Evolutionary conservation across 2,329 filamentous ascomycete genomes (phyloP), one percentile per base, ranked within the genome.

Genomic region (Bertia moriformis): DNA sequence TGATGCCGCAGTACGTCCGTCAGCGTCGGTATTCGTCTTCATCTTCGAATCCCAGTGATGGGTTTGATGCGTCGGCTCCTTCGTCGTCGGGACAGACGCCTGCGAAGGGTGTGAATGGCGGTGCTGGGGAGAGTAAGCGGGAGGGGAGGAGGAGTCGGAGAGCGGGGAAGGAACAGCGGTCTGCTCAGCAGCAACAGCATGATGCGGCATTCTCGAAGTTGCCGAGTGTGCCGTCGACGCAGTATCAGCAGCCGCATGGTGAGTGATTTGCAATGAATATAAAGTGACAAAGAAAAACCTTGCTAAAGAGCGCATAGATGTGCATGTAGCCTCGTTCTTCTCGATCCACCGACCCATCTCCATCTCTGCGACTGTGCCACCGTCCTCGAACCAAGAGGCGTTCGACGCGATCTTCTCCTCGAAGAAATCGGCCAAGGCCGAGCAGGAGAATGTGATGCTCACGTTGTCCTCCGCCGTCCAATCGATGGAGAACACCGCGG

Each of bases 281-380:
- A n/a, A 24, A 29, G 19, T 15, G 19, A 18, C 12, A 18, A 17
- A 12, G 12, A 37, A 12, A n/a, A n/a, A n/a, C n/a, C n/a, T n/a
- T 12, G 33, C 12, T 12, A 37, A 13, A 17, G 14, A 14, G 33
- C 12, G 12, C 33, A 37, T n/a, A 79, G 75, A 78, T 50, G 62
- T 79, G 41, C 66, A 69, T 48, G 58, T 78, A 27, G 73, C 73
- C 7, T 70, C 69, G 27, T 78, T 79, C 62, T 79, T 78, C 55
- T 74, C 73, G 44, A 69, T 75, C 44, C 71, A 80, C 52, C 67
- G 74, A 44, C 75, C 75, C 12, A 71, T 79, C 43, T 74, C 70
- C 38, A 62, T 77, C 40, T 68, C 63, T 39, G 65, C 60, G 20
- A 62, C 67, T 33, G 64, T 78, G 44, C 74, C 63, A 40, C 63